Conservation (phyloP, 2,329 filamentous ascomycete species). For the Fusarium foetens region DNA sequence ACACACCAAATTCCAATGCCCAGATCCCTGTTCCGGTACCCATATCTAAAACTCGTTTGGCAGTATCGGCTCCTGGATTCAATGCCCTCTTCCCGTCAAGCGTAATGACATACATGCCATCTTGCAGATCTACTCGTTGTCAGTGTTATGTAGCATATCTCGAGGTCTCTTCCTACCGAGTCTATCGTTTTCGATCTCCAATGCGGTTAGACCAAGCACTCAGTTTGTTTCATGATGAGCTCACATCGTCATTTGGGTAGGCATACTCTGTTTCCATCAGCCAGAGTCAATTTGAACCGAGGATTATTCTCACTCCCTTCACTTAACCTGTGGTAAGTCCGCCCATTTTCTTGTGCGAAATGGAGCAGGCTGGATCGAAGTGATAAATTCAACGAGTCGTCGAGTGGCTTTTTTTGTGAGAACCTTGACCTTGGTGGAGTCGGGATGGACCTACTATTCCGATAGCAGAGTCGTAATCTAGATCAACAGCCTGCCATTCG, state of each 20-base stretch:
- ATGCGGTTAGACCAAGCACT: not conserved
- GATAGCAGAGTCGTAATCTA: slow-evolving; percentile 19
- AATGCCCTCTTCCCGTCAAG: slow-evolving; percentile 21
- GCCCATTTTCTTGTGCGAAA: slow-evolving; percentile 25
- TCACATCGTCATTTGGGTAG: slow-evolving; percentile 30
- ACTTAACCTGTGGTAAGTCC: slow-evolving; percentile 24
- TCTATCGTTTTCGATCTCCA: slow-evolving; percentile 16
- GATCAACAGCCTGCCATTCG: not conserved
- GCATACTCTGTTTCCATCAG: slow-evolving; percentile 12
- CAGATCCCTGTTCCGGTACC: slow-evolving; percentile 29
- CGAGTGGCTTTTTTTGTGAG: slow-evolving; percentile 1
- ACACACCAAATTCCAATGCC: slow-evolving; percentile 19
- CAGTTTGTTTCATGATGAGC: not conserved
- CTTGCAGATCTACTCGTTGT: slow-evolving; percentile 3
- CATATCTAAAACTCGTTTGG: slow-evolving; percentile 18
- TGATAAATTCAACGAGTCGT: slow-evolving; percentile 20
- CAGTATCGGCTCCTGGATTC: slow-evolving; percentile 18
- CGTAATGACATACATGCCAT: slow-evolving; percentile 14
- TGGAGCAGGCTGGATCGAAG: slow-evolving; percentile 21
- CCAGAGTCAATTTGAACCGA: rapidly evolving
- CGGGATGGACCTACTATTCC: not conserved
- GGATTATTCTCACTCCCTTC: slow-evolving; percentile 9
- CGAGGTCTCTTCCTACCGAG: not conserved
- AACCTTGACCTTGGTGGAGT: not conserved
- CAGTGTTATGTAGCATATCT: rapidly evolving